Conservation (phyloP, 306 rosid genomes). For the Biancaea sappan region DNA sequence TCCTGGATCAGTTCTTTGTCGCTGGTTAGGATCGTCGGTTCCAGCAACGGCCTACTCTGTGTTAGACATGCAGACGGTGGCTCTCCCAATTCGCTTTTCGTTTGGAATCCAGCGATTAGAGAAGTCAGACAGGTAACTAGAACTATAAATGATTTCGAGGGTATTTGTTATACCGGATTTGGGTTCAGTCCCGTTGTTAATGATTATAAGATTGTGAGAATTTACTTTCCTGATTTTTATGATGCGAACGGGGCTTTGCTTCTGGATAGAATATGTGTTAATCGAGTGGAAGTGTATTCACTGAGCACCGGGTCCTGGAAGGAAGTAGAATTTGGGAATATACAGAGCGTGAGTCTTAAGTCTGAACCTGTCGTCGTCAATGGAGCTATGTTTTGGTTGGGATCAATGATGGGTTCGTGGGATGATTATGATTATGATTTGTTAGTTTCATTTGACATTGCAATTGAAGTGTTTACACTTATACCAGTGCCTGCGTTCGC, state of each 20-base stretch:
- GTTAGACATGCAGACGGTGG: background rate
- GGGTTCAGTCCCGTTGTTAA: slow-evolving; percentile 11
- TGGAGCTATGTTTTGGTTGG: slow-evolving; percentile 9
- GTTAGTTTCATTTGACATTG: slow-evolving; percentile 7
- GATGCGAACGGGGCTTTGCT: background rate
- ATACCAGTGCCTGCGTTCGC: background rate
- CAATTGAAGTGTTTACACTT: background rate
- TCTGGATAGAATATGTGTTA: background rate
- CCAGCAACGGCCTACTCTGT: slow-evolving; percentile 33
- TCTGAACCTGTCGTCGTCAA: background rate
- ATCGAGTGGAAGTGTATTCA: slow-evolving; percentile 9
- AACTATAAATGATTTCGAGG: background rate
- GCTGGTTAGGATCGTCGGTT: background rate
- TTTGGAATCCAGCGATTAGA: slow-evolving; percentile 23
- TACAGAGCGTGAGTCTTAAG: background rate
- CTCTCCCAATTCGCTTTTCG: background rate
- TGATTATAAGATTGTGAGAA: slow-evolving; percentile 34
- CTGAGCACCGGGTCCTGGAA: slow-evolving; percentile 16
- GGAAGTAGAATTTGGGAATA: background rate
- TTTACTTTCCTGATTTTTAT: background rate
- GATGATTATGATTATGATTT: background rate
- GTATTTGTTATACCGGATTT: background rate
- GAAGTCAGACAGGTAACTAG: background rate
- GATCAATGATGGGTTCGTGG: background rate
- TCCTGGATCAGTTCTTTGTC: background rate